phyloP scores from a whole-genome alignment of 371 early-diverging fungal genomes.

The Dinochytrium kinnereticum region DNA sequence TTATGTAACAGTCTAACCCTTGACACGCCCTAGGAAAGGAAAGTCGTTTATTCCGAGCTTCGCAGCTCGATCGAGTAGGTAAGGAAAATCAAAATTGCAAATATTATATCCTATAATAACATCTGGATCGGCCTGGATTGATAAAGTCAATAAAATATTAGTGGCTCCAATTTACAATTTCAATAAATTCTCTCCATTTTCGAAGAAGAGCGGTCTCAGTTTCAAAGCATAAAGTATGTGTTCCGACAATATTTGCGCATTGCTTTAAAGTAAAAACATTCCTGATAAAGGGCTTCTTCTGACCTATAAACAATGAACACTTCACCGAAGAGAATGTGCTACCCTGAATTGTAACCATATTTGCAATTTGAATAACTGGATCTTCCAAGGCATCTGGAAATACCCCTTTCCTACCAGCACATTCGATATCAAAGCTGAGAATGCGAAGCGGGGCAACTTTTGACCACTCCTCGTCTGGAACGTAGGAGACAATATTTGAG shows the following conservation, averaged over 20 bases:
- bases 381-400: conserved; percentile 96
- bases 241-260: conserved; percentile 94
- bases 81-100: conserved; percentile 98
- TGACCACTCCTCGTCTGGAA: conserved; percentile 90
- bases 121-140: conserved; percentile 98
- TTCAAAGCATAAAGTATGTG: conserved; percentile 84
- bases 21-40: conserved; percentile 87
- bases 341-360: conserved; percentile 90
- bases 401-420: conserved; percentile 94
- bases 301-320: conserved; percentile 53
- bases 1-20: conserved; percentile 40
- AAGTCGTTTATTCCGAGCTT: conserved; percentile 78
- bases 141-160: neutral
- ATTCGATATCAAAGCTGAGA: conserved; percentile 99
- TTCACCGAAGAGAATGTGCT: conserved; percentile 24
- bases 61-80: conserved; percentile 93
- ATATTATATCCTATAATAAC: conserved; percentile 99
- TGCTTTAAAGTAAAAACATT: conserved; percentile 92
- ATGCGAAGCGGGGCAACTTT: conserved; percentile 96
- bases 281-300: conserved; percentile 83
- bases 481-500: conserved; percentile 80
- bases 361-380: conserved; percentile 99
- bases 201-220: conserved; percentile 85
- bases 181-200: conserved; percentile 90
- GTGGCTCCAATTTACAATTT: conserved; percentile 45